Evolutionary conservation across 2,329 filamentous ascomycete species (phyloP), one percentile per base, ranked within the genome.

Genomic region (Elsinoe perseae): DNA sequence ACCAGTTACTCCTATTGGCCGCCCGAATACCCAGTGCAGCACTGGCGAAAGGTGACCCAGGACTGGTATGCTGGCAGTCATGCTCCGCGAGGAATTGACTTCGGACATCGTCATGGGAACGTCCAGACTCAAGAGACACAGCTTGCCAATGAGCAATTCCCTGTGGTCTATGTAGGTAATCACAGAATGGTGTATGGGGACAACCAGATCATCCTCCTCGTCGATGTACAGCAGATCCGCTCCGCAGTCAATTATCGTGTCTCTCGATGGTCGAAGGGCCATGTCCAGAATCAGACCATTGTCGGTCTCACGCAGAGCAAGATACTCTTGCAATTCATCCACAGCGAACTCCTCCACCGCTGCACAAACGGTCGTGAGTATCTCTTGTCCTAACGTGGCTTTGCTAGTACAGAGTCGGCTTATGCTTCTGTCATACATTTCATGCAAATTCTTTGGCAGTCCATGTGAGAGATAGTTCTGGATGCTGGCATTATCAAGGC

Each of bases 171-270:
- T 25, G 28, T 53, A 30, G 18, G 46, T 30, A 10, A 16, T 40
- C 10, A 58, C 57, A 4, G 57, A 58, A 28, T 58, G 57, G 32
- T 58, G 57, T 9, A 54, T 38, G 1, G 52, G 57, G 7, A 23
- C 14, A 5, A 58, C 52, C 3, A 28, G 38, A 7, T n/a, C 46
- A 8, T 21, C 40, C 4, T 4, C 18, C 14, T 20, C 27, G n/a
- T 38, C 38, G 10, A 56, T 42, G 14, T 16, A n/a, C 21, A 40
- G 7, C 4, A 58, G 36, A 23, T 58, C 54, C 2, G 46, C 57
- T 8, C 43, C 54, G 42, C 44, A 54, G 1, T 36, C 23, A 6
- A 46, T 4, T 21, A 58, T 30, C 30, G 20, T 8, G 6, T 7
- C 8, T 36, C 23, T 14, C 4, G 21, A 10, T 16, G 21, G 34